Percentiles rank a stretch among this genome's conserved stretches.
Conservation (phyloP, 2,329 filamentous ascomycete species). For the Ophiognomonia clavigignenti-juglandacearum region DNA sequence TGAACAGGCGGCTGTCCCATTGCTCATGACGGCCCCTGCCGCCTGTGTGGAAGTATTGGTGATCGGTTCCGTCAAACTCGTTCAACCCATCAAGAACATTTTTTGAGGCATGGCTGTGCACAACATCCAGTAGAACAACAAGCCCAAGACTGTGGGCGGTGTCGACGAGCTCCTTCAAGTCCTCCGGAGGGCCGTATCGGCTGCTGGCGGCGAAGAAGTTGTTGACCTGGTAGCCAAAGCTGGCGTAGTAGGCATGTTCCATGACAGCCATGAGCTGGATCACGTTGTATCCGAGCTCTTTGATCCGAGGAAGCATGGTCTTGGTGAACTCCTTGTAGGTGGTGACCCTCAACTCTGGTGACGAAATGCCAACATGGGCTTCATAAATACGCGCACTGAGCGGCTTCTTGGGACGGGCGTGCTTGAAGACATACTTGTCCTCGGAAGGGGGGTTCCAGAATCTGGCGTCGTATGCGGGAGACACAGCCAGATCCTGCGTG, state of each 20-base stretch:
- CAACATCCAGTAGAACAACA: conserved; percentile 87
- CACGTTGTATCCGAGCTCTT: conserved; percentile 87
- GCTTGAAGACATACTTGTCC: conserved; percentile 80
- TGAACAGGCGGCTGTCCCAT: conserved; percentile 96
- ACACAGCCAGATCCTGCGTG: conserved; percentile 85
- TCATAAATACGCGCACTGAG: conserved; percentile 89
- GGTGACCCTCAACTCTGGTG: conserved; percentile 79
- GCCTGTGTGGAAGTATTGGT: conserved; percentile 92
- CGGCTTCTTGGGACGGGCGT: conserved; percentile 77
- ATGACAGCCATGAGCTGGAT: conserved; percentile 99
- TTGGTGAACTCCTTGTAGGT: conserved; percentile 97
- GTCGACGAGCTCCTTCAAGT: conserved; percentile 93
- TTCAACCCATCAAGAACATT: conserved; percentile 95
- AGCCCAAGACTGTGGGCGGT: conserved; percentile 89
- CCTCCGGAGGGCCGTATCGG: conserved; percentile 87
- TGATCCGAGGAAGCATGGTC: conserved; percentile 87
- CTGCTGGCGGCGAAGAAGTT: conserved; percentile 98
- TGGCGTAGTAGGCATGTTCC: conserved; percentile 99
- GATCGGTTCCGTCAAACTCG: conserved; percentile 90
- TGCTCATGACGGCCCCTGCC: conserved; percentile 80
- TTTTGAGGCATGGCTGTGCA: conserved; percentile 97
- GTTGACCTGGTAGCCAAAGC: conserved; percentile 98
- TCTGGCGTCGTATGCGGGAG: conserved; percentile 86
- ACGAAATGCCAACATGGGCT: conserved; percentile 97
- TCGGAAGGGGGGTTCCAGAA: conserved; percentile 90